Base-by-base conservation (phyloP, 768 basidiomycete species). In the Daedaleopsis sinensis region DNA sequence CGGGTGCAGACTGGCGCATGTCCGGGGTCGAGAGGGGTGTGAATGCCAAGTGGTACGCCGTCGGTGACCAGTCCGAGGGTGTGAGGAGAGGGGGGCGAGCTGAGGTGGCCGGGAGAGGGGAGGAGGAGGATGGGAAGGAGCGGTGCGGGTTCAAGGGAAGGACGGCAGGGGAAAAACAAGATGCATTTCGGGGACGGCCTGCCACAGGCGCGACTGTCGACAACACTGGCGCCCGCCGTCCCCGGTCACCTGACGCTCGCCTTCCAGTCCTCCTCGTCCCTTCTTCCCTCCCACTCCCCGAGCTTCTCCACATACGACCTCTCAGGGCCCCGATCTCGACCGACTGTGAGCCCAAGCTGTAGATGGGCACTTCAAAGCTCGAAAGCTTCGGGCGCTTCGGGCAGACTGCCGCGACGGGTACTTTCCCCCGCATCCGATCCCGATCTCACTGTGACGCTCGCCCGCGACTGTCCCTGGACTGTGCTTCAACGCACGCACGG, bases 41-140 rank as follows among this genome's bases (percentile, higher is more conserved):
- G 47, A 13, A 49, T 9, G n/a, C 13, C 47, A 9, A 49, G 23
- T 21, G 11, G 24, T 21, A 49, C 21, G 19, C 47, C 9, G 19
- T 49, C 47, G 47, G 47, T 24, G 47, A 48, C 47, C 47, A 48
- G 47, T 21, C n/a, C 47, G 54, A 53, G 23, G 55, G 18, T 18
- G 60, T n/a, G 24, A 24, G 59, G 11, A 54, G 23, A n/a, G 27
- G 42, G 44, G n/a, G 46, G 16, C 8, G 52, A 19, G 19, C 23
- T 10, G 38, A 21, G 10, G 52, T n/a, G 46, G 52, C 23, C 24
- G 47, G 18, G 18, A 10, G 53, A 36, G 42, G 44, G 37, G 11
- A 35, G 5, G 51, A 51, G 27, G 7, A 27, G 16, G 55, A 56
- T 44, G 44, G 44, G 55, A 48, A 46, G 52, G 32, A 52, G 51